phyloP scores from a whole-genome alignment of 352 stramenopile genomes.

The Globisporangium takayamanum region DNA sequence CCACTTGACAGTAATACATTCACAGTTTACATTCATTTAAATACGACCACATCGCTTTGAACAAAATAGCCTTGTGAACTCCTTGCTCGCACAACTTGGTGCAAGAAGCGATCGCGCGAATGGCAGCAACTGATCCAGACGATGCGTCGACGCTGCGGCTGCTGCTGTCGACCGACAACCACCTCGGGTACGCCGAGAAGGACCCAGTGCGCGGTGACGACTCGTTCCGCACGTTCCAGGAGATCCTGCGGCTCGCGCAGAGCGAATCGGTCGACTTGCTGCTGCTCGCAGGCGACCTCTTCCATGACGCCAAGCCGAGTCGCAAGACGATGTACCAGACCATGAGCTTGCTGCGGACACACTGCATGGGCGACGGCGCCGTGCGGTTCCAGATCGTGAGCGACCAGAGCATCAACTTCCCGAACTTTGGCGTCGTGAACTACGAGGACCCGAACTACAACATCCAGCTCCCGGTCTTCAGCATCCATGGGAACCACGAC shows the following conservation, averaged over 20 bases:
- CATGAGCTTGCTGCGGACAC: conserved; percentile 94
- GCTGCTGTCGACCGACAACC: conserved; percentile 98
- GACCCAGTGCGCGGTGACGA: conserved; percentile 94
- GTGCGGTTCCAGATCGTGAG: conserved; percentile 88
- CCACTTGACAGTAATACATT: not conserved
- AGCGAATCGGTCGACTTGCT: conserved; percentile 86
- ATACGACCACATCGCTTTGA: too few species aligned
- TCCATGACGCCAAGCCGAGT: conserved; percentile 99
- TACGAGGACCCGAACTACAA: conserved; percentile 96
- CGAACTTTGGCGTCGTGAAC: conserved; percentile 91
- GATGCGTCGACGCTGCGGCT: conserved; percentile 69
- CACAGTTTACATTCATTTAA: not conserved
- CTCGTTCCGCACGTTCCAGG: conserved; percentile 85
- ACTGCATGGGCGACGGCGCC: conserved; percentile 91
- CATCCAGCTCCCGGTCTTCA: conserved; percentile 95
- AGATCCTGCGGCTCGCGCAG: conserved; percentile 76
- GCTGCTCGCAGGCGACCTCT: conserved; percentile 96
- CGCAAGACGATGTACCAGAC: conserved; percentile 94
- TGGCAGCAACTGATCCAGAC: not conserved
- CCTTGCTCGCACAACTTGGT: not conserved
- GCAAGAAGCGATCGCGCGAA: not conserved
- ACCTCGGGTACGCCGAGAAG: conserved; percentile 95
- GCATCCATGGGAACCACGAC: conserved; percentile 99
- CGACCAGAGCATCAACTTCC: conserved; percentile 88
- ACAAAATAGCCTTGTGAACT: not conserved